Percentiles rank a stretch among this genome's conserved stretches.
Conservation (phyloP, 148 eudicot species). For the Fagopyrum esculentum region DNA sequence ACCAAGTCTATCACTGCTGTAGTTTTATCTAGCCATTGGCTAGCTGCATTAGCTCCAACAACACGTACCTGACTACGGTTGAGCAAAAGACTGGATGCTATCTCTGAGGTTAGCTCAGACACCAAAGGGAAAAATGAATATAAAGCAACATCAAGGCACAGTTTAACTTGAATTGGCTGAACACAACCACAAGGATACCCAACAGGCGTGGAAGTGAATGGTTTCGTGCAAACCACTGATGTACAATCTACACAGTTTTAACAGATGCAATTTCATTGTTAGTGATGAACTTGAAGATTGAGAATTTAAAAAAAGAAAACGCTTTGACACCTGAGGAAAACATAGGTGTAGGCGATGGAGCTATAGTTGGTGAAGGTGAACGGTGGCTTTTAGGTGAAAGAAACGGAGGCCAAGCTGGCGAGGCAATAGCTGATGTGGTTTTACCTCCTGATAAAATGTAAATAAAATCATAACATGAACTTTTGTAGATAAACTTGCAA, state of each 20-base stretch:
- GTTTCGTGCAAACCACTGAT: constrained; percentile 56
- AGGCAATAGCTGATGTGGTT: constrained; percentile 23
- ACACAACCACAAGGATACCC: constrained; percentile 88
- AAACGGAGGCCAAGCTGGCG: constrained; percentile 25
- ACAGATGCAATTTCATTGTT: neutral
- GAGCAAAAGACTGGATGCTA: constrained; percentile 50
- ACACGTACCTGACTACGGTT: constrained; percentile 82
- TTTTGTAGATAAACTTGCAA: neutral
- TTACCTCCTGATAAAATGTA: constrained; percentile 2
- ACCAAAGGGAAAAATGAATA: constrained; percentile 83
- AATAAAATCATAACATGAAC: neutral
- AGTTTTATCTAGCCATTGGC: constrained; percentile 59
- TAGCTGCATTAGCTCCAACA: constrained; percentile 78
- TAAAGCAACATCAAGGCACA: constrained; percentile 41
- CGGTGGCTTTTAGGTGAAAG: constrained; percentile 5
- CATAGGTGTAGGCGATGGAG: constrained; percentile 36
- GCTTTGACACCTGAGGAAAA: constrained; percentile 22
- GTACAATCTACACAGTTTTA: constrained; percentile 50
- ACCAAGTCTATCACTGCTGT: constrained; percentile 60
- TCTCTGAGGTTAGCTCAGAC: constrained; percentile 60
- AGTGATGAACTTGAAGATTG: neutral
- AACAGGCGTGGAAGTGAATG: constrained; percentile 67
- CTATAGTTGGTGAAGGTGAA: neutral
- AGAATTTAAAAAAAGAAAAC: neutral
- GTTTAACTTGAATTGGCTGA: constrained; percentile 70